Conservation (phyloP, 768 basidiomycete genomes). For the Russula dissimulans region DNA sequence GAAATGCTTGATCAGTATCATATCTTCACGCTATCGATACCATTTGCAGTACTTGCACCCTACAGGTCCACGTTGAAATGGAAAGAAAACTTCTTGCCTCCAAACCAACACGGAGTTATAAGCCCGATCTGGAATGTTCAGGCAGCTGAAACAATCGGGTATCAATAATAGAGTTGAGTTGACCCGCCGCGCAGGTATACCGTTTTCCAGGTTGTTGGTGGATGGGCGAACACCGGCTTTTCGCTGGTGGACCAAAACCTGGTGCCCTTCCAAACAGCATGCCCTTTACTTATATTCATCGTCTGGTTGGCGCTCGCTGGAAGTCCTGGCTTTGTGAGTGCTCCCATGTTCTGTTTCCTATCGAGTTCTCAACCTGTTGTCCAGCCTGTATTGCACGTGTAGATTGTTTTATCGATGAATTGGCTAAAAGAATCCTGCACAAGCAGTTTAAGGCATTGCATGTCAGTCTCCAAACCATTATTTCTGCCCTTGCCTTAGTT, state of each 20-base stretch:
- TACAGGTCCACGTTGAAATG: constrained; percentile 35
- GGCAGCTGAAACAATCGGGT: too few species aligned
- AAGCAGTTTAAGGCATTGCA: too few species aligned
- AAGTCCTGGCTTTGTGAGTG: constrained; percentile 45
- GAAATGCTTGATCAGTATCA: constrained; percentile 33
- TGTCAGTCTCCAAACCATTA: too few species aligned
- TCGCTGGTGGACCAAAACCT: constrained; percentile 42
- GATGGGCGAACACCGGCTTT: constrained; percentile 26
- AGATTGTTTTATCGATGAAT: neutral
- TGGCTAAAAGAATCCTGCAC: neutral
- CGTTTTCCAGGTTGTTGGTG: too few species aligned
- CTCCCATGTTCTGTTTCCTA: neutral
- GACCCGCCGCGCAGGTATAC: too few species aligned
- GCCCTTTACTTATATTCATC: constrained; percentile 36
- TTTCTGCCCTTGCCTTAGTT: neutral
- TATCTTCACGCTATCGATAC: constrained; percentile 33
- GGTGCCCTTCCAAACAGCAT: constrained; percentile 42
- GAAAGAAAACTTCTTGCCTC: constrained; percentile 30
- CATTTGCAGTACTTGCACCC: constrained; percentile 38
- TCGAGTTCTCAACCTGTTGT: neutral
- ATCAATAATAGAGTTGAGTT: too few species aligned
- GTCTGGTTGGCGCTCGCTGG: constrained; percentile 43
- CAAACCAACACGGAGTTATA: constrained; percentile 31
- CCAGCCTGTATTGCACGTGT: constrained; percentile 31
- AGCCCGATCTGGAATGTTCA: constrained; percentile 32